Evolutionary conservation across 257 asterid genomes (phyloP).

Genomic region (Lycium barbarum): DNA sequence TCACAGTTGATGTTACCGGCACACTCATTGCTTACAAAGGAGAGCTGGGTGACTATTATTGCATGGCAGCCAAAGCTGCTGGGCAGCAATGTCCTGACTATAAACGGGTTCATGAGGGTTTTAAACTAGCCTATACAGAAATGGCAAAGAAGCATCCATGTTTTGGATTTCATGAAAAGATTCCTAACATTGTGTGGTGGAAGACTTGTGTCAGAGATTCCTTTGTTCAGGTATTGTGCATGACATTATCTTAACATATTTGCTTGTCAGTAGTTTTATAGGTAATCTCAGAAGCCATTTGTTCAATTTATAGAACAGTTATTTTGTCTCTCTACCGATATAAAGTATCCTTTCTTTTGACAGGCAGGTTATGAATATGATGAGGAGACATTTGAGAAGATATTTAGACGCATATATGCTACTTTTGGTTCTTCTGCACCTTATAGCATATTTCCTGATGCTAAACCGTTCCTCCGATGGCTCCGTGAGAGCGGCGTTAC

Average conservation of each 20-base stretch:
- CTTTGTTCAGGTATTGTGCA: slow-evolving; percentile 67
- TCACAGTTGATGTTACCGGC: slow-evolving; percentile 97
- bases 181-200: slow-evolving; percentile 96
- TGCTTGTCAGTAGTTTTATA: neutral
- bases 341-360: slow-evolving; percentile 31
- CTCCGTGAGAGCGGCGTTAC: slow-evolving; percentile 63
- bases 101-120: slow-evolving; percentile 87
- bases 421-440: slow-evolving; percentile 98
- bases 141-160: slow-evolving; percentile 95
- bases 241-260: slow-evolving; percentile 13
- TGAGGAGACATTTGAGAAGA: slow-evolving; percentile 89
- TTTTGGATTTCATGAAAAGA: slow-evolving; percentile 86
- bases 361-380: slow-evolving; percentile 98
- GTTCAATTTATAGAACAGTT: neutral
- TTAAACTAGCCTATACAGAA: slow-evolving; percentile 83
- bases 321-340: slow-evolving; percentile 7
- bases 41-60: slow-evolving; percentile 97
- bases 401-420: slow-evolving; percentile 82
- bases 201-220: slow-evolving; percentile 90
- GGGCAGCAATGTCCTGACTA: slow-evolving; percentile 98
- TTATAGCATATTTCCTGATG: slow-evolving; percentile 75
- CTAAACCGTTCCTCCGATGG: slow-evolving; percentile 88
- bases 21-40: slow-evolving; percentile 97
- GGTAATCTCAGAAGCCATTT: slow-evolving; percentile 16
- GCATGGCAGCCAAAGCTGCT: slow-evolving; percentile 96